Evolutionary conservation across 2,329 filamentous ascomycete species (phyloP), one percentile per base, ranked within the genome.

Genomic region (Hymenoscyphus occultus): DNA sequence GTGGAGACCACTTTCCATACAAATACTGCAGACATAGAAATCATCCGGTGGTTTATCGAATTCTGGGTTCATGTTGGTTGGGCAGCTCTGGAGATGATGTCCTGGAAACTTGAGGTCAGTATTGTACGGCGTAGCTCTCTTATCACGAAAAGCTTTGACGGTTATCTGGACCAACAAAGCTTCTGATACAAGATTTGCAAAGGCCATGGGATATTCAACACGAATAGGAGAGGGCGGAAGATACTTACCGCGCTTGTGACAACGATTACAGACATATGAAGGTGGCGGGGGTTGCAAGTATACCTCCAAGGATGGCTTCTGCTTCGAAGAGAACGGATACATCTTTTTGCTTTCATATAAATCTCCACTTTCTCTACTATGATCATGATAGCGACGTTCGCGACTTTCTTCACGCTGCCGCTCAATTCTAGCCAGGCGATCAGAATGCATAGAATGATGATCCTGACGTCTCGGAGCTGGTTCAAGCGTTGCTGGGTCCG

Each of bases 11-110:
- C 40, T 35, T n/a, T 48, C 67, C 1, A 69, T 63, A 70, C 80
- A 81, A 32, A 78, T 65, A 4, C 69, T 62, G 62, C 80, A 81
- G 19, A 32, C 42, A 63, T 80, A 81, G 14, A 66, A 61, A 5
- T 51, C 31, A 0, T 62, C 45, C 2, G 78, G 78, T 39, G 66
- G 64, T 59, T 39, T 67, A 64, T 81, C 79, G 62, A 70, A 79
- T 1, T 62, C 35, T 10, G 78, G 76, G 63, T 81, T 77, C n/a
- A 80, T 56, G 65, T 78, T 80, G 1, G 79, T 81, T 19, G 79
- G 79, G 61, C 80, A 81, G 1, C 71, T 40, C 60, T 76, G 71
- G 19, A 80, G 69, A 65, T 69, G 74, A 66, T 81, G 80, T 32
- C 78, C 80, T 81, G 64, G 40, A 35, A 12, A 12, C 35, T 13